A percentile compares a stretch with the other conserved stretches of the same genome.
phyloP scores from a whole-genome alignment of 2,329 filamentous ascomycete genomes.

The Fusarium nanum region DNA sequence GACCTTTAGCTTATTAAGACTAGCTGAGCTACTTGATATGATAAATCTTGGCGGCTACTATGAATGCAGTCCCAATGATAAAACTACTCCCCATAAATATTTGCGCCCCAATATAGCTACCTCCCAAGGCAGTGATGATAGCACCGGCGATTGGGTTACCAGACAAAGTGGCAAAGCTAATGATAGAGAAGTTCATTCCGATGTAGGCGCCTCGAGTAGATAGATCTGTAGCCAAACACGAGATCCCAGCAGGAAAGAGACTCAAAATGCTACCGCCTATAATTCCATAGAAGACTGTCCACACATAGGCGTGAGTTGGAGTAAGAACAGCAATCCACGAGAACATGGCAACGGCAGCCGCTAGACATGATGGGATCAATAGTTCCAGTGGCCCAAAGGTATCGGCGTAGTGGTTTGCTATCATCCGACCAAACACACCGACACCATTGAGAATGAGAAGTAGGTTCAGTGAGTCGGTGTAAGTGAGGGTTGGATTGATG shows the following conservation, averaged over 20 bases:
- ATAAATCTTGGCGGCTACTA: background rate
- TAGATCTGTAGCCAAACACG: conserved; percentile 65
- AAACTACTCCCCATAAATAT: conserved; percentile 54
- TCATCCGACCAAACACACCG: conserved; percentile 61
- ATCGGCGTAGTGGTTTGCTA: conserved; percentile 62
- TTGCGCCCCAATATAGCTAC: conserved; percentile 60
- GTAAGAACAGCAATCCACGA: conserved; percentile 67
- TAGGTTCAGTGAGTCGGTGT: conserved; percentile 39
- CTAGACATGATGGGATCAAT: background rate
- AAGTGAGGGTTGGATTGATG: conserved; percentile 10
- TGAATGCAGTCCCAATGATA: background rate
- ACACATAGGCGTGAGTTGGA: conserved; percentile 66
- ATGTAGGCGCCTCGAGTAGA: conserved; percentile 64
- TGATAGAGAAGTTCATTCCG: conserved; percentile 69
- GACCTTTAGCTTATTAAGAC: background rate
- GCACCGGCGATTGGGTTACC: conserved; percentile 65
- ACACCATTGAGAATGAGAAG: conserved; percentile 64
- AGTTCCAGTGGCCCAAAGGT: conserved; percentile 9
- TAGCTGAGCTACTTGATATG: background rate
- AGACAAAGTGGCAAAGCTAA: conserved; percentile 63
- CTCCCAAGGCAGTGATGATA: conserved; percentile 57
- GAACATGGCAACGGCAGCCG: background rate
- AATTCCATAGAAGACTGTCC: conserved; percentile 71
- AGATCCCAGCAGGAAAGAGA: conserved; percentile 66
- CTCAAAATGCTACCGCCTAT: conserved; percentile 69